Base-by-base conservation (phyloP, 169 alveolate species). In the Ichthyophthirius multifiliis region DNA sequence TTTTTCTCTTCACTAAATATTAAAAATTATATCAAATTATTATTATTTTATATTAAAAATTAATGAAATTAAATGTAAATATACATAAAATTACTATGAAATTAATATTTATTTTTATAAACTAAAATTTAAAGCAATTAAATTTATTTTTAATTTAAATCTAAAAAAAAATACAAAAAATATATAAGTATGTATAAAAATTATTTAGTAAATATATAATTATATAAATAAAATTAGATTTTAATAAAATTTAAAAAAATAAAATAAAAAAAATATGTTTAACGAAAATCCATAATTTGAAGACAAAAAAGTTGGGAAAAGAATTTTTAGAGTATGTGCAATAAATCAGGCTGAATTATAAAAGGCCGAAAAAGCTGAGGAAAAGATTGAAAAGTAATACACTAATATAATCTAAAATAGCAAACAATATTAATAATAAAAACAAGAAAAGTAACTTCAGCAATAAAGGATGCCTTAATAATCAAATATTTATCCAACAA, bases 281-380 rank as follows among this genome's bases (percentile, higher is more conserved):
- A 39, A 55, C 9, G 13, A 16, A 3, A 23, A 16, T 5, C 64
- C 65, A 35, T 20, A n/a, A 20, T 15, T 65, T 79, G 65, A 79
- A 44, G 45, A 18, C 47, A 65, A 45, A 79, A 77, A 65, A 35
- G 18, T 79, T n/a, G 77, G 55, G 1, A 39, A 67, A 15, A 67
- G 41, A 20, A 39, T n/a, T 5, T 67, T 34, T 20, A 67, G 77
- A 67, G 77, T 67, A 1, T 32, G 35, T 9, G 30, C n/a, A 16
- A 18, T 67, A 37, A 41, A 67, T 18, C 16, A 35, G 12, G 46
- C 48, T 0, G 39, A 67, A 15, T 55, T 55, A 39, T 27, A 55
- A 27, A 55, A 7, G 43, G 31, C 23, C 18, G 20, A 55, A 55
- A 55, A 5, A 7, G 2, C 23, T 27, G 71, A 67, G 45, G 77